phyloP scores from a whole-genome alignment of 345 rosid genomes.

The Ceriops tagal region DNA sequence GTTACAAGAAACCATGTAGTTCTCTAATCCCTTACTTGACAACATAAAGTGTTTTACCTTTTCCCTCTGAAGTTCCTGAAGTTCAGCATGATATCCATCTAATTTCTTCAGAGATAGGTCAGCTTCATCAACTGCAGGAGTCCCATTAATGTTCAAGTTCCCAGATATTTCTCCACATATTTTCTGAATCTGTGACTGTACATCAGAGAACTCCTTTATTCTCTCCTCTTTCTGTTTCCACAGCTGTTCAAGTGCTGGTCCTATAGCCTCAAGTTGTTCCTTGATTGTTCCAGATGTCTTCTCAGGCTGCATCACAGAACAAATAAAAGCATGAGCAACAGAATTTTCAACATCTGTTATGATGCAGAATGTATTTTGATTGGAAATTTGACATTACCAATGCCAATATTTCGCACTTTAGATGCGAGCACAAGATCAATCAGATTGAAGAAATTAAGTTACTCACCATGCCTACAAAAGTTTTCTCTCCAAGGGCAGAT shows the following conservation, averaged over 20 bases:
- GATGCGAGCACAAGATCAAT: not conserved
- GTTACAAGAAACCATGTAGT: not conserved
- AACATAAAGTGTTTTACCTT: constrained; percentile 43
- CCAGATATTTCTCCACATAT: constrained; percentile 87
- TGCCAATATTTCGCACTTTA: not conserved
- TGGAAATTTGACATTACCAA: not conserved
- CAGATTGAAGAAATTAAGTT: not conserved
- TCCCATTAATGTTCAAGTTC: constrained; percentile 39
- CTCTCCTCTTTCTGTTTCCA: constrained; percentile 93
- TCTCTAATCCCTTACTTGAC: not conserved
- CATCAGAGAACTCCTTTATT: constrained; percentile 63
- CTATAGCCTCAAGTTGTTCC: constrained; percentile 90
- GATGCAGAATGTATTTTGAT: not conserved
- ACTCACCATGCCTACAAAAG: constrained; percentile 62
- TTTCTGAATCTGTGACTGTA: constrained; percentile 84
- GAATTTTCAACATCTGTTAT: not conserved
- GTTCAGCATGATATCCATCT: constrained; percentile 64
- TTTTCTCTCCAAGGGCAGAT: constrained; percentile 82
- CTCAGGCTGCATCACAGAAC: constrained; percentile 56
- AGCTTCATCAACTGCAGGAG: constrained; percentile 72
- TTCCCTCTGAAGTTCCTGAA: constrained; percentile 90
- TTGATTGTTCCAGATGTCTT: constrained; percentile 79
- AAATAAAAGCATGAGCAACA: constrained; percentile 15
- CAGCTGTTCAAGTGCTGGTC: constrained; percentile 82
- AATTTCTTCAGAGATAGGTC: constrained; percentile 78